These are phyloP conservation scores for Delphinella strobiligena DNA, from an alignment of 2,329 filamentous ascomycete species.

Conservation along the genomic window DNA sequence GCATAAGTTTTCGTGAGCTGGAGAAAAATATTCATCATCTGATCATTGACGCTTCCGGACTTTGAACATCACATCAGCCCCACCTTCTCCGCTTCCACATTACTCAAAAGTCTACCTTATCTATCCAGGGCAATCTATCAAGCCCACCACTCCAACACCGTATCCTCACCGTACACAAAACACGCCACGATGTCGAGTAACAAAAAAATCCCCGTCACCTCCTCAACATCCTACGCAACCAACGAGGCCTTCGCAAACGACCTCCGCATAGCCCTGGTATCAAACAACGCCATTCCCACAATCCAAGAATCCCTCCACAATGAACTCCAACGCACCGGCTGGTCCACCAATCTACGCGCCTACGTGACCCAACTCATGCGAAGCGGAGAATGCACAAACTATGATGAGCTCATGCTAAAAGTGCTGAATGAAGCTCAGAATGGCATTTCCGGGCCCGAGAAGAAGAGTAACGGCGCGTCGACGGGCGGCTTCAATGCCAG, in stretches of 20 bases:
- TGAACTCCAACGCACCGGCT: conserved; percentile 45
- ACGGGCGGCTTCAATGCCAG: conserved; percentile 13
- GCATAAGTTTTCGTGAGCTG: too few relatives aligned
- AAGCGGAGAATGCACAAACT: conserved; percentile 44
- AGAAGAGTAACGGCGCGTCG: conserved; percentile 13
- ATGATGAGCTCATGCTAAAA: conserved; percentile 42
- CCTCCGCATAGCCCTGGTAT: conserved; percentile 34
- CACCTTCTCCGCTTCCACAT: too few relatives aligned
- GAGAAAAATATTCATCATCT: too few relatives aligned
- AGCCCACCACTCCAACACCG: background rate
- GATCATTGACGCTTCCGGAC: too few relatives aligned
- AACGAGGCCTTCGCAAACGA: conserved; percentile 23
- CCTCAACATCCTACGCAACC: conserved; percentile 27
- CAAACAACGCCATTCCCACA: conserved; percentile 38
- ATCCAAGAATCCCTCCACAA: conserved; percentile 44
- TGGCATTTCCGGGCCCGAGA: conserved; percentile 18
- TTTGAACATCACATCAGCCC: too few relatives aligned
- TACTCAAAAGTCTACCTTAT: too few relatives aligned
- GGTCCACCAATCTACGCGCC: conserved; percentile 43
- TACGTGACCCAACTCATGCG: conserved; percentile 46
- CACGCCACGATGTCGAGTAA: conserved; percentile 11
- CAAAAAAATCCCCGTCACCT: conserved; percentile 26
- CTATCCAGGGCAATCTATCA: too few relatives aligned
- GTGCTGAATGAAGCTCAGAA: conserved; percentile 37
- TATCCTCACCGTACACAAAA: conserved; percentile 1